Evolutionary conservation across 108 stramenopile species (phyloP).

Genomic region (Nitzschia putrida): DNA sequence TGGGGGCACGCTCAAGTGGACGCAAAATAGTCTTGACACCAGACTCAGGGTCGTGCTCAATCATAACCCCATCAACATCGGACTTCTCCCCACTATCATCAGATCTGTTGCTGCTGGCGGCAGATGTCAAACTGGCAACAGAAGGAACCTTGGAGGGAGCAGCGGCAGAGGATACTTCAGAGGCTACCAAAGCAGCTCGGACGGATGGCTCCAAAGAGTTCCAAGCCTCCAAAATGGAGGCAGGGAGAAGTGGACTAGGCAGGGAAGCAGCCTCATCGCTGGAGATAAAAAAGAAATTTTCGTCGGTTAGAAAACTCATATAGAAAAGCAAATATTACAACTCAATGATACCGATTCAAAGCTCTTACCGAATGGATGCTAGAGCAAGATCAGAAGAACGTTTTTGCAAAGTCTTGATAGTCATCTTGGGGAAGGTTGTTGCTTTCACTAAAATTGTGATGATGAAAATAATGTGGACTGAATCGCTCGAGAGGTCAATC

Average conservation of each 20-base stretch:
- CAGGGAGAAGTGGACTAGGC: conserved; percentile 46
- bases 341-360: background rate
- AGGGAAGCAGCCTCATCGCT: conserved; percentile 47
- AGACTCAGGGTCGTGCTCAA: conserved; percentile 66
- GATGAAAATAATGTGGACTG: too few species aligned
- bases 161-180: conserved; percentile 48
- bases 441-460: too few species aligned
- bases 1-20: conserved; percentile 81
- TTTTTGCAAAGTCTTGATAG: conserved; percentile 67
- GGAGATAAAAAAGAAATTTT: conserved; percentile 7
- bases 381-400: conserved; percentile 52
- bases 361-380: conserved; percentile 55
- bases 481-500: too few species aligned
- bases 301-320: background rate
- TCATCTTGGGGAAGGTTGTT: conserved; percentile 43
- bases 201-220: conserved; percentile 62
- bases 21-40: conserved; percentile 64
- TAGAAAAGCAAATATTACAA: background rate
- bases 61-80: conserved; percentile 14
- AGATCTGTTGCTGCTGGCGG: conserved; percentile 33
- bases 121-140: conserved; percentile 48
- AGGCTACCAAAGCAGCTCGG: conserved; percentile 60
- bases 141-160: conserved; percentile 35
- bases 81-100: conserved; percentile 30
- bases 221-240: conserved; percentile 75